Conservation (phyloP, 1,284 basidiomycete species). For the Leccinum laetum region DNA sequence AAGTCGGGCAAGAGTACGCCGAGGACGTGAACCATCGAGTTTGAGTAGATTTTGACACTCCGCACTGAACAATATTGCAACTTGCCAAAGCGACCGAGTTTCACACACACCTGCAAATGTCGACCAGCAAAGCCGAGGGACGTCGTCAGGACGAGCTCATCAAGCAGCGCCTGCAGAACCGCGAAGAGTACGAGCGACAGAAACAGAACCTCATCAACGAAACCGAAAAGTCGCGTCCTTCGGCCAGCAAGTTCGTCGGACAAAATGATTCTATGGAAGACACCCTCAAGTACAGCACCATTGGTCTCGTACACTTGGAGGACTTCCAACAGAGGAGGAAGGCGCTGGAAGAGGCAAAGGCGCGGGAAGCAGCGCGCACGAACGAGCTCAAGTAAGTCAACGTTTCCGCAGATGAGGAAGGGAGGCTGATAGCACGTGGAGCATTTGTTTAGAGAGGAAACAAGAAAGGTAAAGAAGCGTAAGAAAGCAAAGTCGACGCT, state of each 20-base stretch:
- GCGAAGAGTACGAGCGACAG: constrained; percentile 89
- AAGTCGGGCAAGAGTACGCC: constrained; percentile 73
- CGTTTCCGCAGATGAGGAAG: constrained; percentile 13
- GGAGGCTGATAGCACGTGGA: constrained; percentile 73
- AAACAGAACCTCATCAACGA: constrained; percentile 81
- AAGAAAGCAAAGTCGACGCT: constrained; percentile 80
- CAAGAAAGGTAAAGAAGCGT: constrained; percentile 89
- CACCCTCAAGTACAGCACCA: constrained; percentile 87
- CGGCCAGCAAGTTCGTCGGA: constrained; percentile 86
- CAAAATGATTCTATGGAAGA: constrained; percentile 97
- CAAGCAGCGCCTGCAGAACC: constrained; percentile 80
- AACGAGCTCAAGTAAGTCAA: constrained; percentile 79
- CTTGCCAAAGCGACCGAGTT: constrained; percentile 1
- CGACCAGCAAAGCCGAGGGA: constrained; percentile 67
- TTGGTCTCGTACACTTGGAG: constrained; percentile 91
- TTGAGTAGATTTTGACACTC: constrained; percentile 30
- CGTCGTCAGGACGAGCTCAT: constrained; percentile 77
- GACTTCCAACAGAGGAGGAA: constrained; percentile 91
- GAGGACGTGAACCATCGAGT: constrained; percentile 72
- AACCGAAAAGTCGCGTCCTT: constrained; percentile 83
- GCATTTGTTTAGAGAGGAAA: constrained; percentile 82
- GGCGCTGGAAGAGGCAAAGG: constrained; percentile 91
- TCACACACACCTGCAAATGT: constrained; percentile 46
- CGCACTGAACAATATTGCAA: constrained; percentile 13
- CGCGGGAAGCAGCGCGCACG: constrained; percentile 83